phyloP scores from a whole-genome alignment of 2,329 filamentous ascomycete genomes.

The Hypoxylon sp. region DNA sequence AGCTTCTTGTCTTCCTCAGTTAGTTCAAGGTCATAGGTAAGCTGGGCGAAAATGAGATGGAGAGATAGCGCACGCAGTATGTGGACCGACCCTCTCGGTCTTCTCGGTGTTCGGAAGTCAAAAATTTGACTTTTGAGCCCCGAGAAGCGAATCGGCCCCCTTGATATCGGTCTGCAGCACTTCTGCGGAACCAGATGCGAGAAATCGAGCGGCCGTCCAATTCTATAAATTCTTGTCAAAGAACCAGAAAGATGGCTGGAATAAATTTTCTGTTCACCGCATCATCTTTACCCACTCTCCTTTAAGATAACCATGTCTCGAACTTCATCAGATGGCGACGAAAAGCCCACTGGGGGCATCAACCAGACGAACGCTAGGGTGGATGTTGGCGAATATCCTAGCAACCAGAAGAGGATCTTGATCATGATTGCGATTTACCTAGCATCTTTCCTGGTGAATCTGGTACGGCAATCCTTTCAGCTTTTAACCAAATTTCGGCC shows the following conservation, averaged over 20 bases:
- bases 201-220: background rate
- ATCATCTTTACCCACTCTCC: background rate
- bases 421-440: slow-evolving; percentile 46
- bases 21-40: background rate
- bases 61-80: background rate
- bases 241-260: background rate
- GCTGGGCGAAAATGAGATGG: background rate
- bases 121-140: slow-evolving; percentile 42
- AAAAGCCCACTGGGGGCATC: slow-evolving; percentile 30
- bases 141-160: slow-evolving; percentile 33
- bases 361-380: slow-evolving; percentile 10
- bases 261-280: background rate
- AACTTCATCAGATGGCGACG: slow-evolving; percentile 14
- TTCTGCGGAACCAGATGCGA: background rate
- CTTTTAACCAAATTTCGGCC: background rate
- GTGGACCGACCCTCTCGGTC: slow-evolving; percentile 2
- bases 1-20: background rate
- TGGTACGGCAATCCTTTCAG: slow-evolving; percentile 25
- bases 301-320: slow-evolving; percentile 9
- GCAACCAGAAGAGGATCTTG: slow-evolving; percentile 42
- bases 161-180: background rate
- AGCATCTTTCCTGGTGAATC: slow-evolving; percentile 44
- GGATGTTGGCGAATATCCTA: slow-evolving; percentile 41
- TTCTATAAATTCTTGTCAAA: slow-evolving; percentile 3
- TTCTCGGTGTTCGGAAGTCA: slow-evolving; percentile 42